Base-by-base conservation (phyloP, 2,329 filamentous ascomycete species). In the Pseudocercospora cruenta region DNA sequence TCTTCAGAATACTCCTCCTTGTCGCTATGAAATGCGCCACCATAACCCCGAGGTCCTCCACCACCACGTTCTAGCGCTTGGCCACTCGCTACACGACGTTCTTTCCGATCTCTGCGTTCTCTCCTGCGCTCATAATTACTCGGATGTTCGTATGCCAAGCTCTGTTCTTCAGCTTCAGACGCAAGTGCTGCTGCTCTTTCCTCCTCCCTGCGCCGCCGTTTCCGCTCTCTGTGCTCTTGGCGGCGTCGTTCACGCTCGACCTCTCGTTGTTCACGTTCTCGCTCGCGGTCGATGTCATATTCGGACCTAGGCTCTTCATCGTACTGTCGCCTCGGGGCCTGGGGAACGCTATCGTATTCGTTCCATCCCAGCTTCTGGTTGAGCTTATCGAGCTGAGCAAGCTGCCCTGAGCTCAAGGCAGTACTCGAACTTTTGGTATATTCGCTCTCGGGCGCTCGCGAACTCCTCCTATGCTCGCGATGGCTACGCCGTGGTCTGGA, bases 331-430 rank as follows among this genome's bases (percentile, higher is more conserved):
- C 58, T 43, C 21, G 65, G 60, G 70, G 73, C 65, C 69, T 85
- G 83, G 28, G 84, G 82, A 76, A 90, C 87, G 9, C 61, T 66
- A 67, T 81, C 79, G 62, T 80, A 79, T 9, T 77, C 76, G 22
- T 75, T 75, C 78, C 80, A 82, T 2, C 80, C 80, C 65, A 81
- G 82, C 68, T 87, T 84, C 26, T 84, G 82, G 77, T 91, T 89
- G 62, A 86, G 80, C 58, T 86, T 83, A 71, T 92, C 85, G 55
- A 94, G 78, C 73, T 88, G 87, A 12, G 88, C 89, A 58, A 94
- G 78, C 4, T 90, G 88, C 71, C 87, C 86, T 67, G 79, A 81
- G 77, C 73, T 88, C 72, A 84, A 76, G 45, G 78, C 73, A 24
- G 78, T 78, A 59, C 71, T 76, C 21, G 73, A 75, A 5, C 72